Percentiles rank a stretch among this genome's conserved stretches.
These are phyloP conservation scores for Argentina anserina DNA, from an alignment of 306 rosid genomes.

Conservation along the genomic window DNA sequence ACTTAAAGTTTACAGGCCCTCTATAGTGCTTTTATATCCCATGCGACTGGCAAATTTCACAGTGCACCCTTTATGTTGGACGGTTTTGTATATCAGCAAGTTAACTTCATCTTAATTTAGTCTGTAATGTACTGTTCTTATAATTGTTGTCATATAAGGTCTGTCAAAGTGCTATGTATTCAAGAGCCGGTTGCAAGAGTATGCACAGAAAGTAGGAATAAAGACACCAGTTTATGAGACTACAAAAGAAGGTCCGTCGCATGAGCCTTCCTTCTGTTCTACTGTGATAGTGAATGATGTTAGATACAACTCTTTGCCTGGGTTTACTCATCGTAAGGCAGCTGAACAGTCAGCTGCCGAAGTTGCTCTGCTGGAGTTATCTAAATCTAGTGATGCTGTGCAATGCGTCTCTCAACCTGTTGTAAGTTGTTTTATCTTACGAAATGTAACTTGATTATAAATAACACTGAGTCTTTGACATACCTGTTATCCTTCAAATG, in stretches of 20 bases:
- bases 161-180: constrained; percentile 90
- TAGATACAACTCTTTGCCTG: constrained; percentile 66
- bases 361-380: constrained; percentile 75
- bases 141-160: constrained; percentile 35
- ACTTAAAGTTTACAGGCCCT: too few relatives aligned
- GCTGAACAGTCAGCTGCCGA: constrained; percentile 98
- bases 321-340: constrained; percentile 77
- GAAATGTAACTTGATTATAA: background rate
- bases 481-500: background rate
- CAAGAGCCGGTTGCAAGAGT: constrained; percentile 91
- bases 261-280: constrained; percentile 77
- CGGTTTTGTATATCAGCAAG: background rate
- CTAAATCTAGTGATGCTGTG: constrained; percentile 53
- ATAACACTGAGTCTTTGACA: background rate
- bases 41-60: background rate
- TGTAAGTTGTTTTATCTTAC: constrained; percentile 45
- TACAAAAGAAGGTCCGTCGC: constrained; percentile 86
- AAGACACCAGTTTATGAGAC: constrained; percentile 90
- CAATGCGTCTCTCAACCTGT: constrained; percentile 62
- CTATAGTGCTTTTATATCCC: background rate
- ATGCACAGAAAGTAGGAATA: constrained; percentile 79
- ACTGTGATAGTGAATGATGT: constrained; percentile 57
- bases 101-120: background rate
- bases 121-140: background rate
- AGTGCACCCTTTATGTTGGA: background rate